Evolutionary conservation across 164 flowering plant species (phyloP).

Genomic region (Sedum album): DNA sequence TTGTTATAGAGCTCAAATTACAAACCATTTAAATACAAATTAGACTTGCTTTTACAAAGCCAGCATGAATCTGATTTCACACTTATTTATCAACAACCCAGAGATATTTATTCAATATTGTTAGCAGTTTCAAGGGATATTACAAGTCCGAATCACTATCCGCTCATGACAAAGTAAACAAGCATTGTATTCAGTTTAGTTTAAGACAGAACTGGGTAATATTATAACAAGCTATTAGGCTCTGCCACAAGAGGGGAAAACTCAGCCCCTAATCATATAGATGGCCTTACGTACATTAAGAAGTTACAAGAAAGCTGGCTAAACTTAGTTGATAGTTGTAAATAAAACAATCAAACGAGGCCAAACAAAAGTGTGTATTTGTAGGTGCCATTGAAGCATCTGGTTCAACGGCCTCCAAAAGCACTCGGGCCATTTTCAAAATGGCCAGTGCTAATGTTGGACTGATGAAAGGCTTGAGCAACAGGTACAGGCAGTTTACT

Average conservation of each 20-base stretch:
- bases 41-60: neutral
- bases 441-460: neutral
- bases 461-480: neutral
- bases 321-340: neutral
- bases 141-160: neutral
- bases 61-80: neutral
- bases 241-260: neutral
- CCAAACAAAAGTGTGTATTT: neutral
- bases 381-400: neutral
- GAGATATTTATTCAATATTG: too few relatives aligned
- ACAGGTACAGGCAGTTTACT: neutral
- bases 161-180: too few relatives aligned
- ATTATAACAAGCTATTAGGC: neutral
- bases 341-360: neutral
- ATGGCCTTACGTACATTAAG: neutral
- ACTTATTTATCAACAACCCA: neutral
- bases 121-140: too few relatives aligned
- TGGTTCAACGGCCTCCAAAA: neutral
- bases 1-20: neutral
- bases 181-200: neutral
- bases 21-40: neutral
- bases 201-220: neutral
- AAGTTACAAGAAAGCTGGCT: neutral
- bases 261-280: neutral
- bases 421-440: neutral